Percentiles rank a stretch among this genome's conserved stretches.
These are phyloP conservation scores for Amanita inopinata DNA, from an alignment of 768 basidiomycete species.

Conservation along the genomic window DNA sequence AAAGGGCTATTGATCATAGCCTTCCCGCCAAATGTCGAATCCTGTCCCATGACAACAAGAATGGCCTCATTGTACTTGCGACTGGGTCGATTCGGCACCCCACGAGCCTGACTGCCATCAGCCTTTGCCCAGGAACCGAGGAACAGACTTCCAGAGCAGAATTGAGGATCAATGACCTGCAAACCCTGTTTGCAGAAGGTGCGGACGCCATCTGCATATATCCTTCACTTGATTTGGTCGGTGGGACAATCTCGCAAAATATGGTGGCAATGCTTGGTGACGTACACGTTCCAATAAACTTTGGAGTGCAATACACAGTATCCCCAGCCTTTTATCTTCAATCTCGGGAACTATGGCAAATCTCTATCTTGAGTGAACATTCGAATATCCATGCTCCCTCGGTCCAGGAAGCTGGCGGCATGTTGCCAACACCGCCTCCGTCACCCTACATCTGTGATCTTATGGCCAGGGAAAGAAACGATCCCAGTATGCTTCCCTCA, in stretches of 20 bases:
- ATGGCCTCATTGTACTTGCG: background rate
- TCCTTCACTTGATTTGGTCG: background rate
- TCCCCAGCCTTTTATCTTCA: background rate
- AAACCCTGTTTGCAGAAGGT: background rate
- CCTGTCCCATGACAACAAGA: background rate
- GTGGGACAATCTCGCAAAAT: background rate
- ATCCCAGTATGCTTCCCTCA: no score
- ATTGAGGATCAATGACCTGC: background rate
- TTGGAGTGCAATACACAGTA: constrained; percentile 7
- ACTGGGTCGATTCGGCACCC: background rate
- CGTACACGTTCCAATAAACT: background rate
- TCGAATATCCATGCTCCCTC: constrained; percentile 10
- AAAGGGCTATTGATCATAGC: background rate
- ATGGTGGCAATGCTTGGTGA: background rate
- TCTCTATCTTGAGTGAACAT: constrained; percentile 26
- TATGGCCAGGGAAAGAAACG: constrained; percentile 1
- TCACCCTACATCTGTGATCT: constrained; percentile 23
- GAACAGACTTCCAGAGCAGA: background rate
- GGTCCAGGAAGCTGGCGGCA: constrained; percentile 8
- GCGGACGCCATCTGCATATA: constrained; percentile 2
- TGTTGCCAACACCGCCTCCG: constrained; percentile 28
- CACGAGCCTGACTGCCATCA: background rate
- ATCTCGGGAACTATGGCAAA: constrained; percentile 16
- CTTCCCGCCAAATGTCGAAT: background rate
- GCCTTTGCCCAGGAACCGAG: background rate